Base-by-base conservation (phyloP, 179 eudicot species). In the Silene coronaria region DNA sequence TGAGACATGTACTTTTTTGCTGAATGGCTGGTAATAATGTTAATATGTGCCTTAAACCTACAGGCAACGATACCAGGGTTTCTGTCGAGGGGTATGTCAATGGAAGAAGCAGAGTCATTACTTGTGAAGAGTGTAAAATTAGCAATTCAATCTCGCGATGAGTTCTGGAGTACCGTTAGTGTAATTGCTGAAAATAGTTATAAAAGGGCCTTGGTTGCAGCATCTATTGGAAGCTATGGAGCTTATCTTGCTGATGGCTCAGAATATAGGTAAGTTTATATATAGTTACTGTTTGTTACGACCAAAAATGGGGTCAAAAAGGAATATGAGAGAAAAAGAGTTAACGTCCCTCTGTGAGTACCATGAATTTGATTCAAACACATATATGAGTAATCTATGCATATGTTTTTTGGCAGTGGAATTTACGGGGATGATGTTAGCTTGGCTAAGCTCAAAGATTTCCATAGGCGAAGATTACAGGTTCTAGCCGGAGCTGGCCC, bases 161-260 rank as follows among this genome's bases (percentile, higher is more conserved):
- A 83, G 77, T 93, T 91, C 70, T 93, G 96, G 98, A 86, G 86
- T 60, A 76, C 75, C 14, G 84, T 72, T 69, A 67, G 75, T 58
- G 76, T 68, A 30, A 22, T 16, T 19, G 24, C 85, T 2, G 85
- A 73, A n/a, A 83, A 81, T 73, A 71, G 70, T 38, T 86, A 87
- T 72, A 88, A 85, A 74, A 81, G 85, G 62, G 96, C 97, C 58
- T 77, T 91, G 75, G 91, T 93, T 78, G 98, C 97, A 38, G 98
- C 98, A 66, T 93, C 98, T 22, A 78, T 91, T 81, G 97, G 98
- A 70, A 91, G 97, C 84, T 93, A 91, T 80, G 98, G 98, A 73
- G 98, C 98, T 6, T 91, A 89, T 80, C 95, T 91, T 61, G 98
- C 98, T 3, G 97, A 93, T 83, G 98, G 98, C 57, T 93, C 98